A percentile compares a stretch with the other conserved stretches of the same genome.
Evolutionary conservation across 2,329 filamentous ascomycete genomes (phyloP).

Genomic region (Penicillium brasilianum): DNA sequence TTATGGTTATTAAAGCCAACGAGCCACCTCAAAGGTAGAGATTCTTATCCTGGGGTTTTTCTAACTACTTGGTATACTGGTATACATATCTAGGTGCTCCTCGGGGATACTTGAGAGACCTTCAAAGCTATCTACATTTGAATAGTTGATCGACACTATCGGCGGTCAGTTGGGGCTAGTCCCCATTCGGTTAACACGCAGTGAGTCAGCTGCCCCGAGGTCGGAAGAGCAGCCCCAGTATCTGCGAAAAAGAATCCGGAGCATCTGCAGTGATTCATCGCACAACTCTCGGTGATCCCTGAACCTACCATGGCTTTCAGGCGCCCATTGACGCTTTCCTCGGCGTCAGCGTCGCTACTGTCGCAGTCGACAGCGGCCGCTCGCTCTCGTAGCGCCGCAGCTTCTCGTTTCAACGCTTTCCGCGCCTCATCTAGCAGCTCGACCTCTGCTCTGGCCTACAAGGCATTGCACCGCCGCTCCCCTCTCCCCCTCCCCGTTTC

Average conservation of each 20-base stretch:
- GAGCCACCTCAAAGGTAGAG: background rate
- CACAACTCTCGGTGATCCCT: constrained; percentile 25
- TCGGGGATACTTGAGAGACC: background rate
- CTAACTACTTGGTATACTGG: background rate
- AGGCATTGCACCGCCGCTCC: constrained; percentile 89
- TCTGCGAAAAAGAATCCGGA: constrained; percentile 32
- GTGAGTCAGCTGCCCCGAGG: constrained; percentile 46
- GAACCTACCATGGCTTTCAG: constrained; percentile 45
- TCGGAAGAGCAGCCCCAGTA: constrained; percentile 34
- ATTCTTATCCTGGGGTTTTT: background rate
- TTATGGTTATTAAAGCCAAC: background rate
- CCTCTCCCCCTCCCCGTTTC: constrained; percentile 81
- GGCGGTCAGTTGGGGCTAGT: constrained; percentile 4
- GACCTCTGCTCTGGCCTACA: constrained; percentile 94
- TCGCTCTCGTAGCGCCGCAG: constrained; percentile 35
- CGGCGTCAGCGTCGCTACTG: constrained; percentile 39
- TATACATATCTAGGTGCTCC: background rate
- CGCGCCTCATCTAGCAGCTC: constrained; percentile 62
- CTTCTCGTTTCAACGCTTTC: constrained; percentile 38
- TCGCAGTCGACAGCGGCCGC: constrained; percentile 32
- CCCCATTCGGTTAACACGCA: constrained; percentile 6
- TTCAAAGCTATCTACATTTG: background rate
- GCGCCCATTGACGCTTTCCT: constrained; percentile 42
- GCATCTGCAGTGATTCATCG: constrained; percentile 34
- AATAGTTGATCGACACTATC: background rate